Evolutionary conservation across 768 basidiomycete species (phyloP).

Genomic region (Tephrocybe sp.): DNA sequence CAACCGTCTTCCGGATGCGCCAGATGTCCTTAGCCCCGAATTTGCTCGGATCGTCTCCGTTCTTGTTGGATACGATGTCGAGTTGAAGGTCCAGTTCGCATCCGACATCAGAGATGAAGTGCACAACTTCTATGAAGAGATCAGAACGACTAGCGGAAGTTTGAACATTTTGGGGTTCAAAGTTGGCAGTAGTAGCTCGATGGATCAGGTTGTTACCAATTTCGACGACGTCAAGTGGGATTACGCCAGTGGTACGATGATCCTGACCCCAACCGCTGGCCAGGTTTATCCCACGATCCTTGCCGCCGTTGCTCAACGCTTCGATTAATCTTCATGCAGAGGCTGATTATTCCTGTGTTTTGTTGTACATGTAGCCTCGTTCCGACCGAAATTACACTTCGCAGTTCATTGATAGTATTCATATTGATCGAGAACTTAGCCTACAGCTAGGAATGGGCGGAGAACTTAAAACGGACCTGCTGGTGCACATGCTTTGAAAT

Average conservation of each 20-base stretch:
- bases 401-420: too few relatives aligned
- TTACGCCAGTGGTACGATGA: constrained; percentile 6
- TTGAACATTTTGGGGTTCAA: constrained; percentile 10
- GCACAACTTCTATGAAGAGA: constrained; percentile 8
- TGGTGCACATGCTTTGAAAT: too few relatives aligned
- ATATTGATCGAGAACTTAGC: too few relatives aligned
- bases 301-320: constrained; percentile 8
- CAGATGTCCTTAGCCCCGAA: constrained; percentile 9
- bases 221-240: constrained; percentile 12
- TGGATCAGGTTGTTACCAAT: not conserved
- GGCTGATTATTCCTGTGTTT: too few relatives aligned
- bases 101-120: constrained; percentile 1
- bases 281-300: constrained; percentile 12
- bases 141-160: constrained; percentile 3
- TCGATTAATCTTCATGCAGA: too few relatives aligned
- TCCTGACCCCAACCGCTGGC: constrained; percentile 7
- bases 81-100: constrained; percentile 8
- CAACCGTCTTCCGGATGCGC: constrained; percentile 7
- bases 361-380: too few relatives aligned
- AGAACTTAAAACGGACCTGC: too few relatives aligned
- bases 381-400: too few relatives aligned
- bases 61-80: constrained; percentile 10
- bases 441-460: too few relatives aligned
- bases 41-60: constrained; percentile 4
- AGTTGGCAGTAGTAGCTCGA: constrained; percentile 1